Base-by-base conservation (phyloP, 305 asterid species). In the Fraxinus platypoda region DNA sequence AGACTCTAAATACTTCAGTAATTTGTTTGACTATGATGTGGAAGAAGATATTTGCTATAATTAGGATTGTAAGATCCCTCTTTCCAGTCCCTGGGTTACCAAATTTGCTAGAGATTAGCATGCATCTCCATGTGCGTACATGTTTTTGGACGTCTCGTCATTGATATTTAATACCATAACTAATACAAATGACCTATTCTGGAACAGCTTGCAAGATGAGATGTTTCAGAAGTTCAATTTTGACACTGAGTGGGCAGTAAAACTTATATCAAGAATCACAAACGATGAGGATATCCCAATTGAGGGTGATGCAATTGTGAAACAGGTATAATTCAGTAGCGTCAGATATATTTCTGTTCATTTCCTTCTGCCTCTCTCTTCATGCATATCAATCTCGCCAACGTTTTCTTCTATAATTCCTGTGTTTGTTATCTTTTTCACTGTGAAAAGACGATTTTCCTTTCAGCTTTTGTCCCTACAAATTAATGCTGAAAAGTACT, bases 191-290 rank as follows among this genome's bases (percentile, higher is more conserved):
- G 52, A 35, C n/a, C 78, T 81, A 74, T 78, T 78, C 35, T 34
- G 74, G 79, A 72, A 83, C 88, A 97, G 99, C 91, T 91, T 97
- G 93, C 98, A 94, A 86, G 99, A 97, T 87, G 99, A 95, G 85
- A 94, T 97, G 94, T 97, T 97, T 90, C 95, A 91, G 89, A 97
- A 97, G 88, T 97, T 94, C 86, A 94, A 97, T 91, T 92, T 93
- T 64, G 98, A 97, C 83, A 92, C 96, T 78, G 98, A 92, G 90
- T 97, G 99, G 99, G 99, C 98, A 26, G 94, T 97, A 82, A 88
- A 89, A 80, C 96, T 94, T 83, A 97, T 96, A 83, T 92, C 98
- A 52, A 94, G 97, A 90, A 90, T 96, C 80, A 90, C 94, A 28
- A 89, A 92, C 86, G 95, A 96, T 81, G 99, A 94, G 87, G 97